Evolutionary conservation across 352 stramenopile genomes (phyloP), one percentile per base, ranked within the genome.

Genomic region (Globisporangium perplexum): DNA sequence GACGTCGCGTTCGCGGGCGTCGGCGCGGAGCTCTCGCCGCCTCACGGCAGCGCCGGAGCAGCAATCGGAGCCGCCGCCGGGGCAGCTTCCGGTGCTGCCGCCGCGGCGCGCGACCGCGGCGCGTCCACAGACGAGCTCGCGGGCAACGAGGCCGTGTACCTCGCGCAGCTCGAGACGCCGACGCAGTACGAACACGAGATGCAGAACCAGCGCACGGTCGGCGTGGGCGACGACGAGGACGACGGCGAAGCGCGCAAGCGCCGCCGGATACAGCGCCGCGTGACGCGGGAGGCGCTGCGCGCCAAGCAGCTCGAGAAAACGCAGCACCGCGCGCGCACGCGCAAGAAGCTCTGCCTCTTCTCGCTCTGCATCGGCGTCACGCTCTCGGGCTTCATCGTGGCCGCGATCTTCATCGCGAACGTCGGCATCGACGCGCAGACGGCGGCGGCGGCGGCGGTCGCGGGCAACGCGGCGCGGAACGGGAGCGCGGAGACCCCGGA

Each of bases 261-360:
- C 35, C 67, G 69, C 12, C 57, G 77, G 44, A 67, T 83, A 44
- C 73, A 80, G 59, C 65, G 75, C 22, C 60, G 66, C 11, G 64
- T 86, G 54, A 80, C 75, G 35, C 68, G 81, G 23, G 66, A 86
- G n/a, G 75, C 77, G 24, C 71, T 86, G 60, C 69, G 70, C 20
- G 62, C 77, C 18, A 78, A 75, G 49, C 61, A 81, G 41, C 39
- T 82, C 14, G 66, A 85, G 62, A 84, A 79, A 49, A 77, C 65
- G 24, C 68, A 79, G 45, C 73, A 89, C 43, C 66, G 60, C 41
- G 72, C 72, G 10, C 64, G 72, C 46, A 75, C 75, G 28, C 73
- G 76, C 24, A 73, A 72, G 57, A 89, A 87, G 52, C 68, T 84
- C 43, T 66, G 68, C 30, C 59, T 84, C 20, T 89, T 87, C 51